Base-by-base conservation (phyloP, 441 rosid genomes). In the Croton setiger region DNA sequence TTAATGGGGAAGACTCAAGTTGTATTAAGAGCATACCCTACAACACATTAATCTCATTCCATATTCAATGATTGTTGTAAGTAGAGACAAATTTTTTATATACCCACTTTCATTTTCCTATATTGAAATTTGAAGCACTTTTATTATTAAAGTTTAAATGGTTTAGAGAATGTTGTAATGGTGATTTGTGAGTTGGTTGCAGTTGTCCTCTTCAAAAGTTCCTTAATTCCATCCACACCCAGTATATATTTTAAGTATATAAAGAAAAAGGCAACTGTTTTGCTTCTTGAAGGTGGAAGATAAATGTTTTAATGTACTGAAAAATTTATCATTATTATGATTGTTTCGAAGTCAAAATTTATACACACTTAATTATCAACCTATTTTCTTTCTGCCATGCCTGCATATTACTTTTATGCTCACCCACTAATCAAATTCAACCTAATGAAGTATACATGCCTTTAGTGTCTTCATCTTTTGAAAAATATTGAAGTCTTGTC, bases 1-100 rank as follows among this genome's bases (percentile, higher is more conserved):
- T 72, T 76, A 53, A 62, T 49, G 35, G 61, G 65, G 65, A 58
- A 52, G 71, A 37, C 72, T 64, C 80, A 77, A 64, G 64, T 58
- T 37, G 72, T 39, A 62, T 54, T 62, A 62, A 43, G 76, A 67
- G 64, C 48, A 47, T 64, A 61, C 74, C 54, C 62, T 68, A 60
- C 61, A 64, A 41, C 73, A 67, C 73, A 54, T 57, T 72, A 45
- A 27, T 61, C 62, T 20, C 56, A 36, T 44, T 58, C 56, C 59
- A 9, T 33, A 68, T 60, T 71, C 75, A 72, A 68, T 71, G 60
- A 70, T 74, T 72, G 70, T 63, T 70, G 7, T 37, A 13, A 74
- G 69, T 67, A 68, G 77, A 79, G 86, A 86, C 85, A 82, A 80
- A 67, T 7, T 14, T 48, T 68, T 72, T 60, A 53, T 71, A 61